Evolutionary conservation across 1,139 yeast species (phyloP).

Genomic region (Taiozyma onychis): DNA sequence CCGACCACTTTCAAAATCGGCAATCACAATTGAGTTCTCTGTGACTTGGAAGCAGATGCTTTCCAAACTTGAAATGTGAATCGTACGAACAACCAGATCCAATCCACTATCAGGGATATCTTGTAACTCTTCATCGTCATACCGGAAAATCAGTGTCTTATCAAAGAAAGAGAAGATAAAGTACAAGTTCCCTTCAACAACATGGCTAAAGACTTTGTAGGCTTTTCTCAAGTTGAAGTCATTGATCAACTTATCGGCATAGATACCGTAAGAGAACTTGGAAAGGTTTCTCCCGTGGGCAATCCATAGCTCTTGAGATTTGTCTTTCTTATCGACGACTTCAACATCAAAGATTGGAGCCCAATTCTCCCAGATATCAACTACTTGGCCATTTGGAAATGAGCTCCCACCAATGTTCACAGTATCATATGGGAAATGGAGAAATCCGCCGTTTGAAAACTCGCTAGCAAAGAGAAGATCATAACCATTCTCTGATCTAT

Average conservation of each 20-base stretch:
- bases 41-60: conserved; percentile 30
- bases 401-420: neutral
- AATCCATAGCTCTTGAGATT: conserved; percentile 38
- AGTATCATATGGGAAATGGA: conserved; percentile 4
- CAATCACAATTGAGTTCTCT: conserved; percentile 24
- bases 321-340: conserved; percentile 31
- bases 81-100: conserved; percentile 19
- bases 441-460: conserved; percentile 12
- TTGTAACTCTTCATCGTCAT: conserved; percentile 20
- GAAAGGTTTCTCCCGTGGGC: conserved; percentile 40
- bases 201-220: conserved; percentile 18
- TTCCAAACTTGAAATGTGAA: conserved; percentile 14
- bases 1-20: conserved; percentile 22
- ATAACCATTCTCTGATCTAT: conserved; percentile 9
- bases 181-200: conserved; percentile 20
- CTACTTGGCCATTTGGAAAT: conserved; percentile 7
- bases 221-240: conserved; percentile 20
- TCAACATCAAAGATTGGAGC: conserved; percentile 42
- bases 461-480: conserved; percentile 18
- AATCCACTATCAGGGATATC: conserved; percentile 22
- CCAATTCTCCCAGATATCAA: conserved; percentile 37
- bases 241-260: conserved; percentile 25
- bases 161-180: conserved; percentile 36
- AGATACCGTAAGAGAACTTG: conserved; percentile 36
- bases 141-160: conserved; percentile 34